Conservation (phyloP, 129 eudicot genomes). For the Flaveria trinervia region DNA sequence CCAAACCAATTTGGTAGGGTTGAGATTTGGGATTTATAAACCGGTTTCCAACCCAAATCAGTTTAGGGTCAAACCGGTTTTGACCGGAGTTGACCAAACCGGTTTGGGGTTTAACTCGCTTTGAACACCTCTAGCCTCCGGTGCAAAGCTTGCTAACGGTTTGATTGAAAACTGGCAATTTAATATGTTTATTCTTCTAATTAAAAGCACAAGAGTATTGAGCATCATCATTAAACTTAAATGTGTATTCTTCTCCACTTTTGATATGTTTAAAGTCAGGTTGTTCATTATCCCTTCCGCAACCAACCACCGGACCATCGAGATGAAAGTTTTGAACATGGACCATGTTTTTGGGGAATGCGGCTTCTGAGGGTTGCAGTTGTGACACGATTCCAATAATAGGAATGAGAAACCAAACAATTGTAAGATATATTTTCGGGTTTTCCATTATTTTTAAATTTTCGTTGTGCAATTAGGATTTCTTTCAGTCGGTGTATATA, state of each 20-base stretch:
- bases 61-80: too few species aligned
- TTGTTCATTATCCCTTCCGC: constrained; percentile 1
- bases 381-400: not conserved
- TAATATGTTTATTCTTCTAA: not conserved
- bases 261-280: constrained; percentile 1
- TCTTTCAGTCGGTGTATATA: too few species aligned
- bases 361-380: not conserved
- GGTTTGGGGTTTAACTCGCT: too few species aligned
- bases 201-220: not conserved
- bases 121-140: too few species aligned
- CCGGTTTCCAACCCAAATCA: too few species aligned
- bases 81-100: too few species aligned
- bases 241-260: not conserved
- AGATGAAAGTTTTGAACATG: not conserved
- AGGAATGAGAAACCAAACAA: constrained; percentile 14
- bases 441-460: not conserved
- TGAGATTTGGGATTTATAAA: too few species aligned
- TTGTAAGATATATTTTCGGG: not conserved
- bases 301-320: constrained; percentile 11
- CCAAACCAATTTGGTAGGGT: too few species aligned
- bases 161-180: constrained; percentile 22
- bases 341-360: not conserved
- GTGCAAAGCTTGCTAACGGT: not conserved
- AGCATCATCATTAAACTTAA: not conserved
- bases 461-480: too few species aligned